Conservation (phyloP, 176 grass and related monocot genomes). For the Areca catechu region DNA sequence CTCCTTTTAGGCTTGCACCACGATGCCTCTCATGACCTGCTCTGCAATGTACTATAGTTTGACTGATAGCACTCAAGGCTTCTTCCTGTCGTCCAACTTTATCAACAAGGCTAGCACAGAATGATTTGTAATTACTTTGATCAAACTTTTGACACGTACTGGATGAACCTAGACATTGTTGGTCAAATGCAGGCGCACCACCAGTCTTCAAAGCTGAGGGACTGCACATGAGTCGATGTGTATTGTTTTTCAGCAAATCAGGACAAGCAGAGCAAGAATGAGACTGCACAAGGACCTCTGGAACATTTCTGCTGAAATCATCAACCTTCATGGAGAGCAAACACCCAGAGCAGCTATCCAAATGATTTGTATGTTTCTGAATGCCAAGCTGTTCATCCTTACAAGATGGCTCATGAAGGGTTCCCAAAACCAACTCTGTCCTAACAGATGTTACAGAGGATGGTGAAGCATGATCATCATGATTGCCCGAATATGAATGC, state of each 20-base stretch:
- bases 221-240: constrained; percentile 20
- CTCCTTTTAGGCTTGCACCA: constrained; percentile 45
- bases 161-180: constrained; percentile 29
- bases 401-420: constrained; percentile 30
- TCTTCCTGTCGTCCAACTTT: constrained; percentile 80
- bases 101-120: constrained; percentile 46
- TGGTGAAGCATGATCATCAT: constrained; percentile 31
- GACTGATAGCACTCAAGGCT: constrained; percentile 50
- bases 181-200: constrained; percentile 41
- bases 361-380: constrained; percentile 21
- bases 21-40: constrained; percentile 21
- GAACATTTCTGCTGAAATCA: constrained; percentile 31
- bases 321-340: constrained; percentile 28
- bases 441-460: constrained; percentile 44
- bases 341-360: constrained; percentile 8
- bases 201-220: constrained; percentile 22
- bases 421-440: constrained; percentile 83
- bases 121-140: constrained; percentile 59
- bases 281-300: constrained; percentile 21
- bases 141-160: constrained; percentile 31
- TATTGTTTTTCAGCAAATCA: constrained; percentile 5
- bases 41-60: constrained; percentile 31
- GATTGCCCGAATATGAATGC: constrained; percentile 9
- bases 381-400: constrained; percentile 24
- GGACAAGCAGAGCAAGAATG: constrained; percentile 21